Evolutionary conservation across 2,329 filamentous ascomycete genomes (phyloP), one percentile per base, ranked within the genome.

Genomic region (Aspergillus sp.): DNA sequence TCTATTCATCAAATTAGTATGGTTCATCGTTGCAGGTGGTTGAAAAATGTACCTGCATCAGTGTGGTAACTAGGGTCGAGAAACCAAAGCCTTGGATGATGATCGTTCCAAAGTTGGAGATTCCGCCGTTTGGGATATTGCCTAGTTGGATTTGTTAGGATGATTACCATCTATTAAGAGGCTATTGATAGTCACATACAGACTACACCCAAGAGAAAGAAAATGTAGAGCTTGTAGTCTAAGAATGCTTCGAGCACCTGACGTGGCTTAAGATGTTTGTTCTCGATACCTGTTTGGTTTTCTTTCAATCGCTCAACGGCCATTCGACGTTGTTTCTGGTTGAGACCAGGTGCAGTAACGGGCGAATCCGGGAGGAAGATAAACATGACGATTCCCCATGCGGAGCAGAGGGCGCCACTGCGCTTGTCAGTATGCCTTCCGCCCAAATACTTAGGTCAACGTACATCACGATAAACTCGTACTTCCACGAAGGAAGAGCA

Each of bases 391-490:
- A 84, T 72, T 1, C 79, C 83, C 76, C 82, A 85, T 10, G 71
- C 49, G 13, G 77, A 71, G 49, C 80, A 84, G 9, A 84, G 69
- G 1, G 78, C 71, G 6, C 71, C 70, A 50, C 67, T 69, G 22
- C 43, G 15, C 20, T 20, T 4, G 13, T 19, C 13, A 23, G 20
- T 39, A 22, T 20, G n/a, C 3, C 2, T 9, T 22, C 22, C 7
- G 15, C 10, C 12, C 1, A n/a, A 20, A 12, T 9, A 22, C 10
- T 17, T 5, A 32, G 20, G 9, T 5, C 17, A 27, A 22, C 59
- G 42, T 59, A 71, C 68, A 81, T 81, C n/a, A 86, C 76, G 13
- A 87, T 65, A 59, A 86, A 86, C 47, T 86, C 82, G 53, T 83
- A 86, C 58, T 79, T 80, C 83, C 83, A 86, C 0, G 76, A 78